phyloP scores from a whole-genome alignment of 2,329 filamentous ascomycete genomes.

The Lachnellula arida region DNA sequence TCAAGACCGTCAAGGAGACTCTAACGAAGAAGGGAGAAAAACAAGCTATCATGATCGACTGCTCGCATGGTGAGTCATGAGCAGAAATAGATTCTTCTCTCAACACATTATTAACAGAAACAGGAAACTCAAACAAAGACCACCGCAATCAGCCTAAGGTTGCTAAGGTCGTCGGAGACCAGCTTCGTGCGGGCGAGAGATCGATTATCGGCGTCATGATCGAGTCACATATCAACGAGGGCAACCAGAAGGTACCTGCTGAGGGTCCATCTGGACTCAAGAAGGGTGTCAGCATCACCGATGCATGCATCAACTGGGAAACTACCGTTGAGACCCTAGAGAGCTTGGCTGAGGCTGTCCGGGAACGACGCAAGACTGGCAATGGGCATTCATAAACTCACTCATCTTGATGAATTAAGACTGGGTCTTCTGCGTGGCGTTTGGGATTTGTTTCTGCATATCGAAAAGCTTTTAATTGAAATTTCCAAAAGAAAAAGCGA shows the following conservation, averaged over 20 bases:
- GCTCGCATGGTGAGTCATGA: conserved; percentile 73
- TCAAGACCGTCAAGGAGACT: conserved; percentile 72
- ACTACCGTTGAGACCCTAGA: conserved; percentile 76
- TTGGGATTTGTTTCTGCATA: conserved; percentile 8
- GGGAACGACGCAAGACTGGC: conserved; percentile 55
- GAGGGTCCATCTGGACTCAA: conserved; percentile 75
- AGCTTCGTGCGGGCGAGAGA: conserved; percentile 81
- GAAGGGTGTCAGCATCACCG: conserved; percentile 90
- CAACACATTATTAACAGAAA: conserved; percentile 7
- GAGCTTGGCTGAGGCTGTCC: conserved; percentile 78
- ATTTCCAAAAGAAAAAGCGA: background rate
- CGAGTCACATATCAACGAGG: conserved; percentile 94
- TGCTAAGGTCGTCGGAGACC: conserved; percentile 73
- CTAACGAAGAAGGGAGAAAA: conserved; percentile 78
- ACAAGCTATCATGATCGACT: conserved; percentile 95
- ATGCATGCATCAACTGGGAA: conserved; percentile 95
- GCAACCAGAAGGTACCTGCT: conserved; percentile 79
- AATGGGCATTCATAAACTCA: conserved; percentile 1
- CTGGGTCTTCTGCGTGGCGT: conserved; percentile 12
- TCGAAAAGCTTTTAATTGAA: background rate
- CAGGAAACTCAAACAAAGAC: conserved; percentile 94
- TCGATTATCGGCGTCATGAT: conserved; percentile 97
- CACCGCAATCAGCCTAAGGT: conserved; percentile 97
- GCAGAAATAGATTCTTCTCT: background rate
- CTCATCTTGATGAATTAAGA: background rate